Conservation (phyloP, 2,329 filamentous ascomycete genomes). For the Chrysoporthe austroafricana region DNA sequence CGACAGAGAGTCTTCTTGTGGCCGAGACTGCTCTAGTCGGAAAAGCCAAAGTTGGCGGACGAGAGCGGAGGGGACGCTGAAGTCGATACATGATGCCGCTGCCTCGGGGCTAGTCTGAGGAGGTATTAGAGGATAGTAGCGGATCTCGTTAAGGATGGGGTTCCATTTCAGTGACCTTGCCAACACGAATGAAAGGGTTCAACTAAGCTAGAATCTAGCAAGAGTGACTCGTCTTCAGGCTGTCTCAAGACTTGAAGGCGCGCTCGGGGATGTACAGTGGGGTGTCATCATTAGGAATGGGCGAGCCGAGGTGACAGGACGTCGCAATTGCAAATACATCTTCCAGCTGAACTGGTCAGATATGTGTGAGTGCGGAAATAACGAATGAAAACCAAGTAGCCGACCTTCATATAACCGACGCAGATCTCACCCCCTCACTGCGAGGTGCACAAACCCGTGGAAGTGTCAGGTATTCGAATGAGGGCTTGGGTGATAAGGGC, state of each 20-base stretch:
- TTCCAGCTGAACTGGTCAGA: neutral
- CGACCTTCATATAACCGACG: constrained; percentile 13
- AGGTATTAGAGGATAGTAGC: neutral
- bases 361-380: neutral
- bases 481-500: neutral
- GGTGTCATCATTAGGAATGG: too few relatives aligned
- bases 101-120: neutral
- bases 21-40: neutral
- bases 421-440: constrained; percentile 2
- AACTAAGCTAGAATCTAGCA: neutral
- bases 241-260: too few relatives aligned
- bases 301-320: neutral
- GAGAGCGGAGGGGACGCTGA: neutral
- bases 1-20: neutral
- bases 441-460: neutral
- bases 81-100: constrained; percentile 7
- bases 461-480: neutral
- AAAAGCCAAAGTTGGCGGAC: neutral
- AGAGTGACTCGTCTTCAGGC: neutral
- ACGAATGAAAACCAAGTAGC: constrained; percentile 6
- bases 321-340: neutral
- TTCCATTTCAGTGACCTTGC: neutral
- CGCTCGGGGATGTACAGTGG: neutral
- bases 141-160: neutral
- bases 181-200: neutral